phyloP scores from a whole-genome alignment of 2,329 filamentous ascomycete genomes.

The Hymenoscyphus scutula region DNA sequence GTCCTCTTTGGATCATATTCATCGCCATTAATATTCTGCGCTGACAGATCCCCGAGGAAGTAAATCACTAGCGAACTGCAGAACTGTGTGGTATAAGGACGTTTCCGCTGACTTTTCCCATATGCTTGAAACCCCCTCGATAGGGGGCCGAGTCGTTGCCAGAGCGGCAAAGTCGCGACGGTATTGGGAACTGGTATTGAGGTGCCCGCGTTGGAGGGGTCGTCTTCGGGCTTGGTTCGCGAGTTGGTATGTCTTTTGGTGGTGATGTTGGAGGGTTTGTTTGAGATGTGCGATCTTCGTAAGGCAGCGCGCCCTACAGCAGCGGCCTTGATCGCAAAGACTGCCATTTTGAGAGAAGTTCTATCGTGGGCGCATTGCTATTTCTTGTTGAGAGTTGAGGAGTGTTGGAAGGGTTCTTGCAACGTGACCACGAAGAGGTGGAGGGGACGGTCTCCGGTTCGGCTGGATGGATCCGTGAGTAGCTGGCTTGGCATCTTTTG shows the following conservation, averaged over 20 bases:
- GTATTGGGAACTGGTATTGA: constrained; percentile 45
- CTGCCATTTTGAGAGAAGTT: constrained; percentile 21
- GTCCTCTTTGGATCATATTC: constrained; percentile 70
- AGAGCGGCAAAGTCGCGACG: constrained; percentile 42
- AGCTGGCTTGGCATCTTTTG: too few relatives aligned
- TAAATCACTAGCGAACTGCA: constrained; percentile 75
- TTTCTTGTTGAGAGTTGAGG: constrained; percentile 6
- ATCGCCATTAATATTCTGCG: constrained; percentile 64
- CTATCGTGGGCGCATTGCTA: constrained; percentile 16
- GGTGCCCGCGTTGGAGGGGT: constrained; percentile 25
- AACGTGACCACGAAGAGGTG: too few relatives aligned
- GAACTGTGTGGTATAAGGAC: constrained; percentile 79
- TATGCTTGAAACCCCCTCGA: constrained; percentile 58
- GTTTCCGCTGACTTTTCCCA: constrained; percentile 64
- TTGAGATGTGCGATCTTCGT: constrained; percentile 24
- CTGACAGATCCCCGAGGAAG: constrained; percentile 71
- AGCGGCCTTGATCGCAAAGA: constrained; percentile 26
- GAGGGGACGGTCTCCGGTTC: background rate
- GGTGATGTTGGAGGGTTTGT: constrained; percentile 19
- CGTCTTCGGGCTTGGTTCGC: constrained; percentile 19
- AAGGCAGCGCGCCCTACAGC: constrained; percentile 20
- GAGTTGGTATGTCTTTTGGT: constrained; percentile 22
- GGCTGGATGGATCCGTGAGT: too few relatives aligned
- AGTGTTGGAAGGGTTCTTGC: background rate
- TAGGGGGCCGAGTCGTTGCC: constrained; percentile 57